Evolutionary conservation across 768 basidiomycete species (phyloP).

Genomic region (Pisolithus sp.): DNA sequence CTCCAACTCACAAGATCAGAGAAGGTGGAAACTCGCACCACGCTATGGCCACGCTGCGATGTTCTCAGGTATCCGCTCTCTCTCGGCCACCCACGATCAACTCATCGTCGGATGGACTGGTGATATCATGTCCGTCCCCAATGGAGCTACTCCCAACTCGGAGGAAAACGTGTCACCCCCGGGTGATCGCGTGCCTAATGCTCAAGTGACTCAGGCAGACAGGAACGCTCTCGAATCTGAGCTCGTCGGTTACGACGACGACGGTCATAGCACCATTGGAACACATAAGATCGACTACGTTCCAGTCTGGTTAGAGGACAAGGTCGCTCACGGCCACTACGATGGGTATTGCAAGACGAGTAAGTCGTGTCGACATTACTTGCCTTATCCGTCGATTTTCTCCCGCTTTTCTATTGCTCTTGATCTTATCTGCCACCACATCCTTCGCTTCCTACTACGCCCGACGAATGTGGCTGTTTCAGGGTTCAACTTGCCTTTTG

Average conservation of each 20-base stretch:
- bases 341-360: slow-evolving; percentile 98
- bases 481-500: too few species aligned
- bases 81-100: slow-evolving; percentile 82
- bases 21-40: slow-evolving; percentile 67
- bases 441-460: not conserved
- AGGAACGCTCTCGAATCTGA: slow-evolving; percentile 60
- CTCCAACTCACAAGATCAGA: slow-evolving; percentile 12
- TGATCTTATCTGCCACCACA: not conserved
- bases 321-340: slow-evolving; percentile 88
- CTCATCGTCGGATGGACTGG: slow-evolving; percentile 93
- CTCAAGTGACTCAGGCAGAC: slow-evolving; percentile 54
- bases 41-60: slow-evolving; percentile 92
- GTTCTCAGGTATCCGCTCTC: slow-evolving; percentile 86
- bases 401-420: slow-evolving; percentile 4
- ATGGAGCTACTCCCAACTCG: slow-evolving; percentile 26
- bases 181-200: slow-evolving; percentile 37
- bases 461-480: too few species aligned
- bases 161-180: slow-evolving; percentile 11
- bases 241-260: slow-evolving; percentile 47
- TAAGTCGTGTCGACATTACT: slow-evolving; percentile 43
- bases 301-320: slow-evolving; percentile 88
- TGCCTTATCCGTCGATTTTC: slow-evolving; percentile 9
- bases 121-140: slow-evolving; percentile 55
- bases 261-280: slow-evolving; percentile 22
- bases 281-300: slow-evolving; percentile 62